Percentiles rank a stretch among this genome's conserved stretches.
Evolutionary conservation across 139 green algal species (phyloP).

Genomic region (Chlorella sp.): DNA sequence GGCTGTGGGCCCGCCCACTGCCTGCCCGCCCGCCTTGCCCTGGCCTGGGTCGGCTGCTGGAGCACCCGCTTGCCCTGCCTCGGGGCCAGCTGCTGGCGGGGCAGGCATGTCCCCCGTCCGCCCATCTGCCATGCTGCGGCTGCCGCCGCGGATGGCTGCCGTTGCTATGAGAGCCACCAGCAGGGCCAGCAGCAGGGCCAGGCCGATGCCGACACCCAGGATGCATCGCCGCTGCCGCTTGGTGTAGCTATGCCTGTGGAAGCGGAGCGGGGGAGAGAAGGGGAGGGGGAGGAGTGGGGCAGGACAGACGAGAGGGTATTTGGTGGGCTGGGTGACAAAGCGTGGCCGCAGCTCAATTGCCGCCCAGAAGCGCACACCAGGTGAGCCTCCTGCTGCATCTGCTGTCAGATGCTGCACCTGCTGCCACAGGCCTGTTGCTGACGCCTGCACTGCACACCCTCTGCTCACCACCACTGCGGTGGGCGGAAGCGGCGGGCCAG

Average conservation of each 20-base stretch:
- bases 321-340: too few relatives aligned
- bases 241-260: slow-evolving; percentile 41
- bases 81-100: too few relatives aligned
- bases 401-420: not conserved
- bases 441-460: too few relatives aligned
- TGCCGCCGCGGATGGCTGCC: not conserved
- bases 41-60: too few relatives aligned
- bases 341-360: not conserved
- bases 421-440: too few relatives aligned
- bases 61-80: too few relatives aligned
- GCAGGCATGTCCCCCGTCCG: too few relatives aligned
- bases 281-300: too few relatives aligned
- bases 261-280: too few relatives aligned
- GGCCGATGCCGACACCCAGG: not conserved
- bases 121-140: not conserved
- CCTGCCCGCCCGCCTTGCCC: too few relatives aligned
- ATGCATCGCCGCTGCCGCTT: slow-evolving; percentile 36
- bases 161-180: slow-evolving; percentile 22
- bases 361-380: not conserved
- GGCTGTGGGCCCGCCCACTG: too few relatives aligned
- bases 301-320: too few relatives aligned
- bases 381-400: not conserved
- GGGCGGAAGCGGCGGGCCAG: slow-evolving; percentile 22
- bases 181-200: not conserved
- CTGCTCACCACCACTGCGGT: slow-evolving; percentile 55